Evolutionary conservation across 1,139 yeast genomes (phyloP).

Genomic region (Kodamaea fungicola): DNA sequence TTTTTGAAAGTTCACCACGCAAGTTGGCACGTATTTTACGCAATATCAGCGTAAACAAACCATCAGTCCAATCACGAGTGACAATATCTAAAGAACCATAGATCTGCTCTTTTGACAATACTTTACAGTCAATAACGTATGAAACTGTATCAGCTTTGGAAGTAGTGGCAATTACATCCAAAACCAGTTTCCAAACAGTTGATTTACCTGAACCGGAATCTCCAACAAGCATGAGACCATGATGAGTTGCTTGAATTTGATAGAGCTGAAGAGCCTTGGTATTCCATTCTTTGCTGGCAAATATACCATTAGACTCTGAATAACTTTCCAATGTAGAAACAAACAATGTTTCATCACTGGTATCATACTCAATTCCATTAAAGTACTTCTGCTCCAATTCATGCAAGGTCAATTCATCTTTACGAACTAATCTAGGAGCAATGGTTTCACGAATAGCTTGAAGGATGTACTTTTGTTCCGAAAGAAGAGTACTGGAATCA

Average conservation of each 20-base stretch:
- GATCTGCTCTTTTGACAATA: conserved; percentile 59
- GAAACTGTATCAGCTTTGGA: conserved; percentile 34
- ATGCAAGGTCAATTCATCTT: conserved; percentile 45
- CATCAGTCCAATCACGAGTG: conserved; percentile 93
- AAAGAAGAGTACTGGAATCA: not conserved
- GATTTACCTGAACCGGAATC: conserved; percentile 76
- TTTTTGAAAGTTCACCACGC: conserved; percentile 54
- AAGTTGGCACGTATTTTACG: conserved; percentile 57
- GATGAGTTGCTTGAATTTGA: conserved; percentile 63
- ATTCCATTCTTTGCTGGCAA: conserved; percentile 40
- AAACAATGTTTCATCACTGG: conserved; percentile 16
- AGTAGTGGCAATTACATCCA: conserved; percentile 38
- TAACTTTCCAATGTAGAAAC: conserved; percentile 12
- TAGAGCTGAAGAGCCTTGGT: conserved; percentile 60
- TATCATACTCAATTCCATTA: conserved; percentile 13
- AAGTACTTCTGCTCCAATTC: conserved; percentile 26
- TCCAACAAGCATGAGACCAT: conserved; percentile 84
- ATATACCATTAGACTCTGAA: conserved; percentile 19
- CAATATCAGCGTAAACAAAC: conserved; percentile 68
- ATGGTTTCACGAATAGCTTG: conserved; percentile 58
- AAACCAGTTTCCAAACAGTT: conserved; percentile 46
- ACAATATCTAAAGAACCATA: conserved; percentile 71
- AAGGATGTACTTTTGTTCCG: conserved; percentile 23
- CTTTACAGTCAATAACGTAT: conserved; percentile 70
- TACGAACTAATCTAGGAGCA: conserved; percentile 58